A percentile compares a stretch with the other conserved stretches of the same genome.
Evolutionary conservation across 2,329 filamentous ascomycete species (phyloP).

Genomic region (Ophiocordyceps australis): DNA sequence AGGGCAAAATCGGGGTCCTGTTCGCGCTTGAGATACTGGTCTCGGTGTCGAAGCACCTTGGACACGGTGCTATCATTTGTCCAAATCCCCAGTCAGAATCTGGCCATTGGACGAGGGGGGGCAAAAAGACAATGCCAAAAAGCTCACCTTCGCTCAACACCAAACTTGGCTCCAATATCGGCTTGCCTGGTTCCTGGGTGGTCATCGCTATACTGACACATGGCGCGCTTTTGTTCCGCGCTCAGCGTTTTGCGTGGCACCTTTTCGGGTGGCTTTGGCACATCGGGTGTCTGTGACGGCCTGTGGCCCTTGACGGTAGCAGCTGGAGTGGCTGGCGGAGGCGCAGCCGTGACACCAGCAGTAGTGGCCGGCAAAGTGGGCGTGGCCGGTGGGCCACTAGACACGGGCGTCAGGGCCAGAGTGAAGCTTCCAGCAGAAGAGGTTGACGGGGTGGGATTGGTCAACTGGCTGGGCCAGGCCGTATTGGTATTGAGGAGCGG

Average conservation of each 20-base stretch:
- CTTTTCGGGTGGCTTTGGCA: slow-evolving; percentile 25
- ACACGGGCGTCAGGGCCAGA: slow-evolving; percentile 37
- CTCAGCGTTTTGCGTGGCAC: slow-evolving; percentile 69
- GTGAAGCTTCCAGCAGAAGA: slow-evolving; percentile 28
- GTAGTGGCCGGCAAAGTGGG: background rate
- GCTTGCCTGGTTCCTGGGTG: slow-evolving; percentile 86
- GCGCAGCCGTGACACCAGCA: background rate
- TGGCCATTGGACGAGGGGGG: background rate
- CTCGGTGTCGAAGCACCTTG: slow-evolving; percentile 85
- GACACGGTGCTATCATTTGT: slow-evolving; percentile 87
- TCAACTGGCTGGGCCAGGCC: slow-evolving; percentile 69
- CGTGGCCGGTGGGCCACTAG: slow-evolving; percentile 24
- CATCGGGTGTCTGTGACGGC: slow-evolving; percentile 4
- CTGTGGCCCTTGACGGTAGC: background rate
- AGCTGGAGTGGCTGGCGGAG: background rate
- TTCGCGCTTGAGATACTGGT: slow-evolving; percentile 83
- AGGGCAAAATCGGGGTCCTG: slow-evolving; percentile 44
- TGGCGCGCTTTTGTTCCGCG: slow-evolving; percentile 72
- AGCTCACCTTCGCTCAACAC: slow-evolving; percentile 85
- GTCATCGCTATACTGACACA: slow-evolving; percentile 88
- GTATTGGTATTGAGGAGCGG: slow-evolving; percentile 57
- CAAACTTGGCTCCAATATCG: slow-evolving; percentile 89
- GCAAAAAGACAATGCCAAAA: background rate
- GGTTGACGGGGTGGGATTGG: slow-evolving; percentile 43
- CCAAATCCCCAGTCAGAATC: too few species aligned